Conservation (phyloP, 2,329 filamentous ascomycete genomes). For the Fusarium foetens region DNA sequence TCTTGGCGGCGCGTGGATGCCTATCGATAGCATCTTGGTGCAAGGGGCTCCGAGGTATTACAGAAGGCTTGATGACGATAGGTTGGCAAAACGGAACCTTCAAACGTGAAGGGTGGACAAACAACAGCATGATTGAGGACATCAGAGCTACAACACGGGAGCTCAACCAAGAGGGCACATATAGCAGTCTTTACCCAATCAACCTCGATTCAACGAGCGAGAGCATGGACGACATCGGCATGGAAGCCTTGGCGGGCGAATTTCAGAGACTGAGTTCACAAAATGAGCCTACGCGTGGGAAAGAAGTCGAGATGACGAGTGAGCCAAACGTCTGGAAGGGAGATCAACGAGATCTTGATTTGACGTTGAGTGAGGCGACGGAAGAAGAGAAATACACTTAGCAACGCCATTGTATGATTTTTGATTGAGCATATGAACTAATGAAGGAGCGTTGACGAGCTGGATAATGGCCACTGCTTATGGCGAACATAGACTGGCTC, state of each 20-base stretch:
- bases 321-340: constrained; percentile 5
- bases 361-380: constrained; percentile 22
- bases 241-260: constrained; percentile 3
- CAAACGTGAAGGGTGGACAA: background rate
- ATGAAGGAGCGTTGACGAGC: background rate
- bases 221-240: constrained; percentile 4
- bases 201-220: constrained; percentile 5
- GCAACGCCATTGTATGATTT: background rate
- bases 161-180: background rate
- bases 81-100: constrained; percentile 15
- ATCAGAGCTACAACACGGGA: background rate
- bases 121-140: constrained; percentile 9
- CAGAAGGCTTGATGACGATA: constrained; percentile 13
- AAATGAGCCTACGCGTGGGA: background rate
- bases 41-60: constrained; percentile 2
- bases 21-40: constrained; percentile 11
- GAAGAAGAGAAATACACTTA: constrained; percentile 6
- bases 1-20: background rate
- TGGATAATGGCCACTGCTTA: no score
- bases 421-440: background rate
- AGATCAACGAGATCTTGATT: constrained; percentile 1
- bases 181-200: constrained; percentile 19
- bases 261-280: background rate
- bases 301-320: background rate
- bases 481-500: background rate